A percentile compares a stretch with the other conserved stretches of the same genome.
Evolutionary conservation across 148 eudicot species (phyloP).

Genomic region (Amaranthus palmeri): DNA sequence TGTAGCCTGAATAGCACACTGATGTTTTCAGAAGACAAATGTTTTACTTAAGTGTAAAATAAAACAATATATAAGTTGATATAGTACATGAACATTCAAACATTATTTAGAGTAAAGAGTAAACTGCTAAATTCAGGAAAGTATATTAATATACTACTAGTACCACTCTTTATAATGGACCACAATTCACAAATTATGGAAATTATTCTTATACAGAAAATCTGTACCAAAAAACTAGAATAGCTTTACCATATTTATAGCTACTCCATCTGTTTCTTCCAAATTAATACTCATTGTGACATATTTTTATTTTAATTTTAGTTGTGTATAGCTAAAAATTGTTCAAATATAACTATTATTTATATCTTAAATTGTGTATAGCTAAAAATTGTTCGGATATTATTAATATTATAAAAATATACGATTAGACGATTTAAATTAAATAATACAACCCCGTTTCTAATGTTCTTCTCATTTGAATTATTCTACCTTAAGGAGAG

Average conservation of each 20-base stretch:
- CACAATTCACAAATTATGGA: constrained; percentile 24
- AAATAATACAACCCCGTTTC: too few species aligned
- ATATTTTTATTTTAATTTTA: background rate
- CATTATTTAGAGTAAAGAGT: constrained; percentile 7
- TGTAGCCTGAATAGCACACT: too few species aligned
- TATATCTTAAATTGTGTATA: too few species aligned
- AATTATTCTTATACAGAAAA: constrained; percentile 29
- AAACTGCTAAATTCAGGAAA: background rate
- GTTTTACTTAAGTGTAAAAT: too few species aligned
- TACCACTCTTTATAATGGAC: constrained; percentile 10
- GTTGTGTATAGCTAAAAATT: too few species aligned
- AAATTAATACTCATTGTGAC: background rate
- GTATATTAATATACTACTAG: background rate
- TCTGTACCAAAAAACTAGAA: constrained; percentile 24
- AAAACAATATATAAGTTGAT: background rate
- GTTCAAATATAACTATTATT: too few species aligned
- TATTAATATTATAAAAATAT: too few species aligned
- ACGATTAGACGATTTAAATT: too few species aligned
- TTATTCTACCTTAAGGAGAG: too few species aligned
- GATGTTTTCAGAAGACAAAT: too few species aligned
- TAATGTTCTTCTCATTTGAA: too few species aligned
- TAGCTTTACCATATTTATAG: background rate
- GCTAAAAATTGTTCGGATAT: too few species aligned
- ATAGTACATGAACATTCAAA: constrained; percentile 5
- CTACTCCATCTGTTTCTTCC: constrained; percentile 13